A percentile compares a stretch with the other conserved stretches of the same genome.
Conservation (phyloP, 495 filamentous ascomycete genomes). For the Aspergillus sclerotiicarbonarius region DNA sequence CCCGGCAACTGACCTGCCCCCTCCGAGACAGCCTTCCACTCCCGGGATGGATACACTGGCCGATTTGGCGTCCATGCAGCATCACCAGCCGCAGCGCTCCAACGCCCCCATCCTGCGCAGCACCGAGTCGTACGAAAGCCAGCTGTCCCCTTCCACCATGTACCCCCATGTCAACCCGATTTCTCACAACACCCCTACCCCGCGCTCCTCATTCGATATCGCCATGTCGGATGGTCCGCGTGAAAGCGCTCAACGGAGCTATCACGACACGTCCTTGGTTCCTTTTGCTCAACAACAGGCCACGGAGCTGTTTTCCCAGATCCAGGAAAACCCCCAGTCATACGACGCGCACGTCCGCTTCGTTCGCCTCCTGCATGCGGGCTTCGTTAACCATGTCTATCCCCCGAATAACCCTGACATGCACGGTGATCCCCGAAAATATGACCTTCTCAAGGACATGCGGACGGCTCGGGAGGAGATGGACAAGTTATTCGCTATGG, state of each 20-base stretch:
- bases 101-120: slow-evolving; percentile 45
- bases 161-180: slow-evolving; percentile 48
- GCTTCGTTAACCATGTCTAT: slow-evolving; percentile 56
- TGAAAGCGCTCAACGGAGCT: slow-evolving; percentile 47
- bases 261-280: slow-evolving; percentile 50
- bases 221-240: slow-evolving; percentile 55
- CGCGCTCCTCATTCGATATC: slow-evolving; percentile 55
- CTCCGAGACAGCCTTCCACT: slow-evolving; percentile 51
- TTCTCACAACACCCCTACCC: slow-evolving; percentile 49
- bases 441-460: slow-evolving; percentile 61
- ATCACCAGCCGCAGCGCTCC: slow-evolving; percentile 54
- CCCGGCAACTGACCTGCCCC: slow-evolving; percentile 30
- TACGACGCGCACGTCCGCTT: slow-evolving; percentile 65
- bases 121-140: slow-evolving; percentile 47
- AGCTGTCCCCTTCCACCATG: slow-evolving; percentile 49
- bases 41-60: slow-evolving; percentile 65
- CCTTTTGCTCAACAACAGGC: slow-evolving; percentile 53
- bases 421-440: slow-evolving; percentile 46
- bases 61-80: slow-evolving; percentile 66
- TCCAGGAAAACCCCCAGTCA: slow-evolving; percentile 60
- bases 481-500: slow-evolving; percentile 64
- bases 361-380: slow-evolving; percentile 62
- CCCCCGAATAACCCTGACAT: slow-evolving; percentile 47
- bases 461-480: slow-evolving; percentile 63
- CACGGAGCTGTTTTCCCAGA: slow-evolving; percentile 51